Base-by-base conservation (phyloP, 108 stramenopile genomes). In the Cyclotella choctawhatcheeana region DNA sequence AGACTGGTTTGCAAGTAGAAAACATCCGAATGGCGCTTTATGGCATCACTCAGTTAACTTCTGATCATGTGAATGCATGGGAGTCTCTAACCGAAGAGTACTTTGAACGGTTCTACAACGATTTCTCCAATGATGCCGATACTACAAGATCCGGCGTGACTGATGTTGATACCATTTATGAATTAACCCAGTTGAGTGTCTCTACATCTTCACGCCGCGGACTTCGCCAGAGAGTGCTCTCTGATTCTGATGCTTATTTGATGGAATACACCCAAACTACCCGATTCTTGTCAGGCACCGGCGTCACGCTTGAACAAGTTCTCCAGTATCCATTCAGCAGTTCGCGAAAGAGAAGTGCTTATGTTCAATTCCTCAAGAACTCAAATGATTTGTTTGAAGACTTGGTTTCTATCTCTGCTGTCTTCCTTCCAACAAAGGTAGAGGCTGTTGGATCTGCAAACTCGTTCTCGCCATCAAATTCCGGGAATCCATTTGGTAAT, bases 21-120 rank as follows among this genome's bases (percentile, higher is more conserved):
- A 65, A 79, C 54, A 53, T 79, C 22, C 77, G 77, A 34, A 79
- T 79, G 70, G 71, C 77, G 5, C 65, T 79, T 14, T 79, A 61
- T 51, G 77, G 77, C n/a, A 31, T 79, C 40, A 6, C 22, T 17
- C 32, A 44, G 13, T 59, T 79, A 31, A 71, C 33, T 26, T 35
- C 77, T 7, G 58, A 37, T 1, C 77, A 79, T 44, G 56, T 79
- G 2, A 22, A 6, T 21, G 77, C 64, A 43, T 79, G 77, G 77
- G 77, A 79, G 45, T 14, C 50, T 6, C 22, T 33, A 3, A 75
- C 66, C 4, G 30, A 45, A 18, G 33, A 22, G 4, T 75, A 67
- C 29, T 64, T 66, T 25, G 64, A 58, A 43, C 44, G 64, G 10
- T 73, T 63, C 21, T 73, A 73, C 32, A 65, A 58, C 26, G 55